Conservation (phyloP, 495 filamentous ascomycete species). For the Lineolata rhizophorae region DNA sequence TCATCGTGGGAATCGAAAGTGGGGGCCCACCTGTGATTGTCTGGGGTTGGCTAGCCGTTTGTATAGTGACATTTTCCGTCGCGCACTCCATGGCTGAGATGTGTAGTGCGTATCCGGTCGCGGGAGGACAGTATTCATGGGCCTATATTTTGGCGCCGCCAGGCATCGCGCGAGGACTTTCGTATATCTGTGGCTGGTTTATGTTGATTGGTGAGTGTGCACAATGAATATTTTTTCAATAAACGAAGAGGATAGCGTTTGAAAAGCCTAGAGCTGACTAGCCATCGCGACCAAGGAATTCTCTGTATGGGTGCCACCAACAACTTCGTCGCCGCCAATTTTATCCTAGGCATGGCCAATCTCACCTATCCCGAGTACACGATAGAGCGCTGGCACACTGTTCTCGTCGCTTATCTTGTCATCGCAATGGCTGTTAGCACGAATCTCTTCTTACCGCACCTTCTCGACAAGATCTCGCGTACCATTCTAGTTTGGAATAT, state of each 20-base stretch:
- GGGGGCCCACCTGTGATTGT: constrained; percentile 37
- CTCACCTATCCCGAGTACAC: constrained; percentile 28
- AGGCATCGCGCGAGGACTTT: constrained; percentile 14
- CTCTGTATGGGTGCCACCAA: constrained; percentile 35
- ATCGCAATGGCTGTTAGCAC: constrained; percentile 21
- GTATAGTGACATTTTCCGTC: constrained; percentile 26
- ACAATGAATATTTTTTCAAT: neutral
- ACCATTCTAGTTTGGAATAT: constrained; percentile 34
- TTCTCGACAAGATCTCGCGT: constrained; percentile 29
- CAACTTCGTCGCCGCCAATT: constrained; percentile 33
- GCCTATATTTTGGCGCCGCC: constrained; percentile 32
- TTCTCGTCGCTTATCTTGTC: constrained; percentile 28
- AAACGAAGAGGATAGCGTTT: no score
- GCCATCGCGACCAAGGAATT: constrained; percentile 18
- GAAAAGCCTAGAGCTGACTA: no score
- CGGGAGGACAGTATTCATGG: constrained; percentile 35
- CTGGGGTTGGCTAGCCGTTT: constrained; percentile 31
- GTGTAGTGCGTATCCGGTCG: constrained; percentile 30
- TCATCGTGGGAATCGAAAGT: constrained; percentile 31
- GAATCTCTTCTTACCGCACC: constrained; percentile 29
- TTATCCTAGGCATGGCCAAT: constrained; percentile 31
- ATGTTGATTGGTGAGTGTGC: constrained; percentile 13
- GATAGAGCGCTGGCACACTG: constrained; percentile 35
- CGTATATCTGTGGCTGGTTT: constrained; percentile 16
- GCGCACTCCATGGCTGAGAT: constrained; percentile 37